Conservation (phyloP, 2,329 filamentous ascomycete genomes). For the Colletotrichum sp. region DNA sequence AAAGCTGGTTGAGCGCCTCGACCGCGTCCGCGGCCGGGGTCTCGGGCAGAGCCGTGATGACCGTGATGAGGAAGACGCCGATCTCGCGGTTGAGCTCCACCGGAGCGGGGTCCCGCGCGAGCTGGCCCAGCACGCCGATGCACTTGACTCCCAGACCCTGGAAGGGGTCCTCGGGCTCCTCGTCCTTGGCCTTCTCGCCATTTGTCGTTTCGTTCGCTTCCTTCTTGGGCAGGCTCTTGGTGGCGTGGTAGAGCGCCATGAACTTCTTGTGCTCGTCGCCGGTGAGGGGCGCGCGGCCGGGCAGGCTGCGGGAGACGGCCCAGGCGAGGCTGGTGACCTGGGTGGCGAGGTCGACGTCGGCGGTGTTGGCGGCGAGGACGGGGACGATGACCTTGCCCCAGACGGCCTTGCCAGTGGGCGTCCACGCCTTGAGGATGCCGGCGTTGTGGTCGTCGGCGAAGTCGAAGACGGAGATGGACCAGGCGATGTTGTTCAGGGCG, state of each 20-base stretch:
- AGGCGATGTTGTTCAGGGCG: slow-evolving; percentile 70
- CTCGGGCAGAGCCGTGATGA: slow-evolving; percentile 56
- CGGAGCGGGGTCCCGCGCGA: slow-evolving; percentile 62
- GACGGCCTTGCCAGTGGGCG: slow-evolving; percentile 56
- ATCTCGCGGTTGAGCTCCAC: slow-evolving; percentile 64
- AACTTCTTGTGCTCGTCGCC: slow-evolving; percentile 66
- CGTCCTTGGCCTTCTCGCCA: slow-evolving; percentile 18
- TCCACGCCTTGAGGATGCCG: slow-evolving; percentile 59
- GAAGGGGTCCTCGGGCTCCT: slow-evolving; percentile 57
- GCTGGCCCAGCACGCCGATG: slow-evolving; percentile 68
- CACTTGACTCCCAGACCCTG: slow-evolving; percentile 70
- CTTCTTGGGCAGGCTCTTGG: slow-evolving; percentile 40
- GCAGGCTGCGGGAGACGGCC: slow-evolving; percentile 64
- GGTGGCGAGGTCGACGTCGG: slow-evolving; percentile 66
- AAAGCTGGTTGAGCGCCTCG: slow-evolving; percentile 70
- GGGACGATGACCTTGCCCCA: slow-evolving; percentile 63
- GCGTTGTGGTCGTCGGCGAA: slow-evolving; percentile 60
- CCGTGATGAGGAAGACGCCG: slow-evolving; percentile 65
- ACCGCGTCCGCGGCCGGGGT: slow-evolving; percentile 63
- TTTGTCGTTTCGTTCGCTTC: background rate
- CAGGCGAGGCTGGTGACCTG: slow-evolving; percentile 70
- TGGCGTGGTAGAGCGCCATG: slow-evolving; percentile 69
- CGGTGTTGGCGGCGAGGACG: slow-evolving; percentile 65
- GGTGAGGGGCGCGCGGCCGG: slow-evolving; percentile 50
- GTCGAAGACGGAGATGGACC: slow-evolving; percentile 68